Percentiles rank a stretch among this genome's conserved stretches.
phyloP scores from a whole-genome alignment of 2,329 filamentous ascomycete genomes.

The Pyrenochaeta sp. region DNA sequence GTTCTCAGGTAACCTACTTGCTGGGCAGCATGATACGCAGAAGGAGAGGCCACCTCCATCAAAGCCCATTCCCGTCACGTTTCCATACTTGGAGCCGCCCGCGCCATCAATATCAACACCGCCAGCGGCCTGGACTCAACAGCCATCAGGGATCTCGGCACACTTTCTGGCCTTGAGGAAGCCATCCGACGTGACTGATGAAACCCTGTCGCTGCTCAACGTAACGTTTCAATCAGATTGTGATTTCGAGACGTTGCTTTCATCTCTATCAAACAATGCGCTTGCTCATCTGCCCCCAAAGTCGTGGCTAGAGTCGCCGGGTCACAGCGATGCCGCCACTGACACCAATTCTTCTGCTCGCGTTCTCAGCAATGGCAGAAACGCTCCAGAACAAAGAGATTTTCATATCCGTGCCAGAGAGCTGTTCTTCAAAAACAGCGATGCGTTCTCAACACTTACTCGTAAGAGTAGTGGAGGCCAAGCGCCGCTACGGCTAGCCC shows the following conservation, averaged over 20 bases:
- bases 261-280: conserved; percentile 39
- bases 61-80: conserved; percentile 59
- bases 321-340: conserved; percentile 36
- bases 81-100: conserved; percentile 56
- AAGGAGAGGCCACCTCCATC: conserved; percentile 57
- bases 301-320: conserved; percentile 40
- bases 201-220: conserved; percentile 53
- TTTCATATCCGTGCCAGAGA: conserved; percentile 60
- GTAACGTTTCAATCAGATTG: conserved; percentile 48
- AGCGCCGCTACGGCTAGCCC: conserved; percentile 59
- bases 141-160: conserved; percentile 50
- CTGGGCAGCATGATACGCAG: conserved; percentile 48
- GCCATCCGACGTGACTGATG: conserved; percentile 50
- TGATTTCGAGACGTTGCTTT: conserved; percentile 51
- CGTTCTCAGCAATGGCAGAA: conserved; percentile 58
- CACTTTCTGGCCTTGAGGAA: conserved; percentile 54
- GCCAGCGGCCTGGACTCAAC: conserved; percentile 43
- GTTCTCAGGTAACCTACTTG: conserved; percentile 44
- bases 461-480: conserved; percentile 56
- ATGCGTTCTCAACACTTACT: conserved; percentile 64
- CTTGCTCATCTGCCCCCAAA: conserved; percentile 49
- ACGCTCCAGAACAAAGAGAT: conserved; percentile 56
- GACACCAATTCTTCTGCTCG: conserved; percentile 30
- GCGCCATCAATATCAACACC: conserved; percentile 29
- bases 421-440: conserved; percentile 62